Evolutionary conservation across 2,329 filamentous ascomycete species (phyloP).

Genomic region (Talaromyces verruculosus): DNA sequence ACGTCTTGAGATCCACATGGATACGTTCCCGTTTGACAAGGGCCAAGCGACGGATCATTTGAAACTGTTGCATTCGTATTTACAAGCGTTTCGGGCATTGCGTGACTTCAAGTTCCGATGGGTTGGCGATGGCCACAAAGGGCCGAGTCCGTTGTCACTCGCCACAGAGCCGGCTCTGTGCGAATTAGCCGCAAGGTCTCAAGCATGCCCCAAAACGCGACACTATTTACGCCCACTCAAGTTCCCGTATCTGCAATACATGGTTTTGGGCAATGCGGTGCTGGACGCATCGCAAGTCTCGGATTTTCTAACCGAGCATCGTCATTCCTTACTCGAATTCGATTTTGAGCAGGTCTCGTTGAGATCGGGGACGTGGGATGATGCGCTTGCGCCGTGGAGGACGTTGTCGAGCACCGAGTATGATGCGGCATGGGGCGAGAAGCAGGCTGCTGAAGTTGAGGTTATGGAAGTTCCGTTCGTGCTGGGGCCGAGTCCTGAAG

Average conservation of each 20-base stretch:
- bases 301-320: constrained; percentile 66
- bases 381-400: constrained; percentile 69
- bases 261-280: constrained; percentile 70
- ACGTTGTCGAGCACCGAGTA: constrained; percentile 33
- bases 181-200: constrained; percentile 48
- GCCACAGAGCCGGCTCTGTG: constrained; percentile 67
- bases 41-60: constrained; percentile 66
- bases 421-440: constrained; percentile 38
- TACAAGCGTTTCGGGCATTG: constrained; percentile 66
- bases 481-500: constrained; percentile 32
- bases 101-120: constrained; percentile 75
- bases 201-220: constrained; percentile 38
- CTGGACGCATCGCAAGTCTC: constrained; percentile 72
- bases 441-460: constrained; percentile 35
- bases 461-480: constrained; percentile 43
- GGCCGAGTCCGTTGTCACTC: constrained; percentile 71
- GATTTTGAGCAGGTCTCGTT: constrained; percentile 76
- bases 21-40: constrained; percentile 62
- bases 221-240: constrained; percentile 55
- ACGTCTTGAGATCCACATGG: constrained; percentile 70
- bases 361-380: constrained; percentile 73
- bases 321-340: constrained; percentile 69
- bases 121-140: constrained; percentile 58
- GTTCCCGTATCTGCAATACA: constrained; percentile 66
- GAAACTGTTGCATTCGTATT: constrained; percentile 78